phyloP scores from a whole-genome alignment of 805 yeast species.

The Tetrapisispora iriomotensis region DNA sequence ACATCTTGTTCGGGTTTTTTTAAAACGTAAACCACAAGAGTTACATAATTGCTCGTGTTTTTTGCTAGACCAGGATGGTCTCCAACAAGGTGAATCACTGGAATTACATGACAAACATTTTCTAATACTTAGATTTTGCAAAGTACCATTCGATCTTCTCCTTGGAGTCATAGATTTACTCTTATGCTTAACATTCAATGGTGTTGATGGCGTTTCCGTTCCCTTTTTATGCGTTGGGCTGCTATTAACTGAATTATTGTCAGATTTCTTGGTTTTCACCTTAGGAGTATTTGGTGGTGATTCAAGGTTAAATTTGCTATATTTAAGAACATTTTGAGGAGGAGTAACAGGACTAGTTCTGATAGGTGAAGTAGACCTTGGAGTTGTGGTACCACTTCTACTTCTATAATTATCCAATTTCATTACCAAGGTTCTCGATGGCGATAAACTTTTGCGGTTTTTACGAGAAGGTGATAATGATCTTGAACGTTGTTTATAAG shows the following conservation, averaged over 20 bases:
- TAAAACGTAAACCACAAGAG: conserved; percentile 90
- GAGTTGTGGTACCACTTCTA: background rate
- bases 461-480: conserved; percentile 2
- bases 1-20: conserved; percentile 90
- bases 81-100: conserved; percentile 93
- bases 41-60: conserved; percentile 92
- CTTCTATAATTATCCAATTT: conserved; percentile 8
- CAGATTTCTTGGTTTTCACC: background rate
- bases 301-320: conserved; percentile 15
- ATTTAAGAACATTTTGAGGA: conserved; percentile 7
- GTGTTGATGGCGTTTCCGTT: background rate
- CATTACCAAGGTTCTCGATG: conserved; percentile 14
- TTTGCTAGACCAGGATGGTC: conserved; percentile 84
- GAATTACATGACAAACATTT: conserved; percentile 86
- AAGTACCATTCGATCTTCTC: conserved; percentile 3
- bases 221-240: background rate
- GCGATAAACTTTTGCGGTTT: conserved; percentile 3
- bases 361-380: conserved; percentile 5
- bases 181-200: conserved; percentile 2
- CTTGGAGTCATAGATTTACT: conserved; percentile 4
- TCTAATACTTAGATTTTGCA: conserved; percentile 28
- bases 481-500: conserved; percentile 1
- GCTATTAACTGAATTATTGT: background rate
- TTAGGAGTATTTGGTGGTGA: conserved; percentile 10
- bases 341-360: conserved; percentile 3